phyloP scores from a whole-genome alignment of 371 early-diverging fungal genomes.

The Rhizopus sp. region DNA sequence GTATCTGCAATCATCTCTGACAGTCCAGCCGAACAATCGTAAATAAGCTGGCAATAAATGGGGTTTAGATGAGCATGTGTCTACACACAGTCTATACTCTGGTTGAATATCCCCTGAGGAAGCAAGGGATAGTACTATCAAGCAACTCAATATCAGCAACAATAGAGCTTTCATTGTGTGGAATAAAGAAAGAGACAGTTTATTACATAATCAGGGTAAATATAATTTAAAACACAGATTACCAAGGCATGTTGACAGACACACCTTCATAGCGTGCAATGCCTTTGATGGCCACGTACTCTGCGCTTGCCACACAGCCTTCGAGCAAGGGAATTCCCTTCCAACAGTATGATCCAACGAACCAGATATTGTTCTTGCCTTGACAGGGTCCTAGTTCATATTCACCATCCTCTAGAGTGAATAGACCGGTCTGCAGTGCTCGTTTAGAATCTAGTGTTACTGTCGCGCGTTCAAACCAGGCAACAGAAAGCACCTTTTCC shows the following conservation, averaged over 20 bases:
- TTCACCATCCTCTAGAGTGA: slow-evolving; percentile 7
- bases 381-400: slow-evolving; percentile 43
- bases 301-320: slow-evolving; percentile 83
- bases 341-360: slow-evolving; percentile 83
- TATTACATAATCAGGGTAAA: neutral
- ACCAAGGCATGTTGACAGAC: slow-evolving; percentile 32
- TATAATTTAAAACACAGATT: neutral
- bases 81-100: slow-evolving; percentile 21
- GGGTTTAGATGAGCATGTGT: slow-evolving; percentile 14
- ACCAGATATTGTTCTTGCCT: slow-evolving; percentile 68
- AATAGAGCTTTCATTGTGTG: too few relatives aligned
- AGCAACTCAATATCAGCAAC: neutral
- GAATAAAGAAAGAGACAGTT: neutral
- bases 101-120: slow-evolving; percentile 26
- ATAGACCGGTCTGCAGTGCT: slow-evolving; percentile 51
- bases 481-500: slow-evolving; percentile 55
- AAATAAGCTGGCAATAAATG: slow-evolving; percentile 18
- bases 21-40: slow-evolving; percentile 18
- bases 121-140: slow-evolving; percentile 6
- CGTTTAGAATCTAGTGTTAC: slow-evolving; percentile 70
- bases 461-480: slow-evolving; percentile 78
- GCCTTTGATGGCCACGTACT: slow-evolving; percentile 59
- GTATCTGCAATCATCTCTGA: slow-evolving; percentile 22
- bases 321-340: slow-evolving; percentile 88
- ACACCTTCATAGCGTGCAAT: slow-evolving; percentile 34